Evolutionary conservation across 1,284 basidiomycete genomes (phyloP), one percentile per base, ranked within the genome.

Genomic region (Mycosarcoma maydis): DNA sequence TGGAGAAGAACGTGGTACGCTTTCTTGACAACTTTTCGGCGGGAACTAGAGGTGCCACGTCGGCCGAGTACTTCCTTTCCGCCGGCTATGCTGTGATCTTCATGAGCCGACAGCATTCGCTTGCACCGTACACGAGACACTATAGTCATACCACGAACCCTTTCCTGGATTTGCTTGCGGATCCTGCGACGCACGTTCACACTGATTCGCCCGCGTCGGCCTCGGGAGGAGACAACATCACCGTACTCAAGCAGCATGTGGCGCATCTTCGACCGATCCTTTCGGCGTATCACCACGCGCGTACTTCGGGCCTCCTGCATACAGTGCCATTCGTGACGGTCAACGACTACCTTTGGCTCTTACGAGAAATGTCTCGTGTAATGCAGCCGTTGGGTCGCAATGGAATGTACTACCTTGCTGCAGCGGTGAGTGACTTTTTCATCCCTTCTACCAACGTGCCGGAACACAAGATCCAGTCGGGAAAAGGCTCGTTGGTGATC

Each of bases 11-110:
- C 46, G 69, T 76, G 69, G 95, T 98, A 40, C 92, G 96, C 46
- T 98, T 97, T 83, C 86, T 98, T 26, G 95, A 98, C 83, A 98
- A 98, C 85, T 98, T 98, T 83, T 96, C 93, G 81, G 96, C 96
- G 50, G 94, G 95, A 46, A 98, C 96, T 14, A 87, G 95, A 80
- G 95, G 96, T 32, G 92, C 96, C 26, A 94, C 95, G 0, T 98
- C 94, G 4, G 95, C 95, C 2, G 95, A 98, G 83, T 97, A 98
- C 85, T 97, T 98, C 82, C 87, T 98, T 54, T 87, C 82, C 5
- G 88, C 90, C 2, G 91, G 90, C 65, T 98, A 98, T 84, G 94
- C 94, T 20, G 96, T 98, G 80, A 94, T 98, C 78, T 98, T 98
- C 84, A 90, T 98, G 88, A 94, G 97, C 83, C 87, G 95, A 9